Evolutionary conservation across 2,329 filamentous ascomycete genomes (phyloP), one percentile per base, ranked within the genome.

Genomic region (Xylariaceae sp.): DNA sequence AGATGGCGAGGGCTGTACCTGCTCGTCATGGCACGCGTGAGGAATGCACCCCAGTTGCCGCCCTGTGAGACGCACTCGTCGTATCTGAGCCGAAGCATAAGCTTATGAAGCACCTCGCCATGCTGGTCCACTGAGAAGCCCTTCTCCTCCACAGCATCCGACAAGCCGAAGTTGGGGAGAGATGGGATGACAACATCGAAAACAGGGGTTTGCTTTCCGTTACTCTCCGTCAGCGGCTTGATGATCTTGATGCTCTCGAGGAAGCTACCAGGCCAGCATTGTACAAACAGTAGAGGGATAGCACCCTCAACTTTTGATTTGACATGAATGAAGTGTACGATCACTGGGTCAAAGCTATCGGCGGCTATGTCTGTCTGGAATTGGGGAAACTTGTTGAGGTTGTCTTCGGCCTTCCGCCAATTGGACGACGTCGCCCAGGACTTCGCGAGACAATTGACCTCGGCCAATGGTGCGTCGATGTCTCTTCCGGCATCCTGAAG

Each of bases 261-360:
- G 17, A 42, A 46, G 32, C 42, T 40, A 5, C 42, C 34, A 10
- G 47, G 47, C 47, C 43, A 49, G 12, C 47, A 42, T 22, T 49
- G 47, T 12, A 45, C 27, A 29, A 45, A 49, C 5, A 49, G 39
- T n/a, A 49, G 20, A 16, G 47, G 39, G n/a, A 49, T 34, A 32
- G 27, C 5, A 32, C 5, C 3, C 22, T 25, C 39, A 19, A 16
- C 14, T 6, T 23, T 10, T 12, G 27, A 32, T 16, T 32, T 32
- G 27, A 8, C 27, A 57, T 85, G 79, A 5, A 87, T 59, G 55
- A 83, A 84, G 61, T 88, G 84, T 2, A 88, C 70, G 20, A 80
- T 69, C 23, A 86, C 59, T 1, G 72, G 68, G 0, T 71, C 80
- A 49, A 83, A 86, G 0, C 75, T 77, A 5, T 81, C 71, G 0